Evolutionary conservation across 148 eudicot genomes (phyloP).

Genomic region (Gaultheria prostrata): DNA sequence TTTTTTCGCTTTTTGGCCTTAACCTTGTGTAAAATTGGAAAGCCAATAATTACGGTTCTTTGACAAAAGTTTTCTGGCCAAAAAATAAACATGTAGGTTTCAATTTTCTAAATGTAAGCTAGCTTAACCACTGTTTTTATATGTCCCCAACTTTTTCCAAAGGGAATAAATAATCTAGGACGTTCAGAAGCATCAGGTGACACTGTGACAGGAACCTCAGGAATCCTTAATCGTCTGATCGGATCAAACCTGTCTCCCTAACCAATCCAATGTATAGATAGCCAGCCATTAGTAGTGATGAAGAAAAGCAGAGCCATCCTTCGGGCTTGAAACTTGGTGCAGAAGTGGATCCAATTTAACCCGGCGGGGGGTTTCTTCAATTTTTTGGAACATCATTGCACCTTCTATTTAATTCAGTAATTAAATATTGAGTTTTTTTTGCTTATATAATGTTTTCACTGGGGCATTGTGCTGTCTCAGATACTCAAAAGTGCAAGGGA

Average conservation of each 20-base stretch:
- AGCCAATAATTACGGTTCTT: background rate
- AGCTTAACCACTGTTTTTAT: background rate
- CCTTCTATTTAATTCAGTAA: slow-evolving; percentile 1
- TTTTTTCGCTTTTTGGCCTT: background rate
- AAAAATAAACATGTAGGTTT: background rate
- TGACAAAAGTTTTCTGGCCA: background rate
- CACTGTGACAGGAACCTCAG: background rate
- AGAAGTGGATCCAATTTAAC: background rate
- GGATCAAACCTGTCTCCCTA: background rate
- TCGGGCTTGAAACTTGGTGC: background rate
- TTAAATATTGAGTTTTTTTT: background rate
- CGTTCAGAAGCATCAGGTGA: background rate
- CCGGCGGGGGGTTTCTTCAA: background rate
- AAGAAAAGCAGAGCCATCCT: background rate
- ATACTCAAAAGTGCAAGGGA: slow-evolving; percentile 79
- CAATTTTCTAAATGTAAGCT: background rate
- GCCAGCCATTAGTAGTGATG: background rate
- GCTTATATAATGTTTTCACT: background rate
- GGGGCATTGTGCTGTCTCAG: slow-evolving; percentile 35
- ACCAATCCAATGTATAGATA: background rate
- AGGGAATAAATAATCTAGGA: background rate
- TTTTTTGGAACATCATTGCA: background rate
- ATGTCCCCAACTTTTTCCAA: background rate
- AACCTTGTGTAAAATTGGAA: background rate
- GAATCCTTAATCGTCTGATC: background rate